Base-by-base conservation (phyloP, 768 basidiomycete species). In the Suillus tomentosus region DNA sequence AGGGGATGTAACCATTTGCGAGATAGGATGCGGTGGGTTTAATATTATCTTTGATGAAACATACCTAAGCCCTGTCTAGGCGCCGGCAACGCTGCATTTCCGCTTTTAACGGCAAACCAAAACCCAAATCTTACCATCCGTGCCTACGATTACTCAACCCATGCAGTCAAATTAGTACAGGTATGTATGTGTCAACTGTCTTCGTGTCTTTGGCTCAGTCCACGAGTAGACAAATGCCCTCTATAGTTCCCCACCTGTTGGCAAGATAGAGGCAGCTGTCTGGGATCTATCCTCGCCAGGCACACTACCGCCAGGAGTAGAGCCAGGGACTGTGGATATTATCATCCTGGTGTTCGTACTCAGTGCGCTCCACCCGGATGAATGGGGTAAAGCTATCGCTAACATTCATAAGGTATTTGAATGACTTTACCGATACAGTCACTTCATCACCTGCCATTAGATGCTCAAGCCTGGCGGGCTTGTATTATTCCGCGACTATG, bases 61-160 rank as follows among this genome's bases (percentile, higher is more conserved):
- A 15, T 6, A 22, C 56, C 60, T 69, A 10, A 67, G n/a, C 47
- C 36, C 7, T 14, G 67, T 64, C 62, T 64, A 93, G 95, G 96
- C 48, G 94, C 94, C 22, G 97, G 97, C n/a, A 97, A 96, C 73
- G 90, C 95, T 7, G 85, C 95, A 1, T 97, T 95, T 71, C 97
- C 97, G 0, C 80, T 99, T 2, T 80, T 97, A 24, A 79, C 86
- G n/a, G 77, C 85, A 39, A 99, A 98, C 72, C 76, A 85, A 69
- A 99, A 99, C 74, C 88, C 93, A 0, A 73, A 84, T 0, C 84
- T 99, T 8, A 73, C 74, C 9, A 78, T 98, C 17, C 83, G 84
- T 43, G 96, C 96, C 0, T 96, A 92, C 69, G 97, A 99, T 76
- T 99, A 95, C 74, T 92, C 96, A 0, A 81, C 82, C 11, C 89